Conservation (phyloP, 345 rosid species). For the Citrus mangshanensis region DNA sequence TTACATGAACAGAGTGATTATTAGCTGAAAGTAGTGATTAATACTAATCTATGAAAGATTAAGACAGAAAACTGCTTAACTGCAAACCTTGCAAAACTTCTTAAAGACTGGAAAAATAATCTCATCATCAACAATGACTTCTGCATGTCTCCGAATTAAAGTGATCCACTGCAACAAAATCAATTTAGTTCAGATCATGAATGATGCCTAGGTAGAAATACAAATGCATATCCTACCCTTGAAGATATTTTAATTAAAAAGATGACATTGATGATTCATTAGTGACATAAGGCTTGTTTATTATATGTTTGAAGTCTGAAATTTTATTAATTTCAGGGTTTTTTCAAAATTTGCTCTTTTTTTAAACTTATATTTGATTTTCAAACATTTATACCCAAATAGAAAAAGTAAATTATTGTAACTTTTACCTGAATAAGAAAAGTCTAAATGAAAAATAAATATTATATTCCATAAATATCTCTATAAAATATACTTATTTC, state of each 20-base stretch:
- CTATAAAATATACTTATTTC: no score
- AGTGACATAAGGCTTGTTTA: neutral
- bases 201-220: neutral
- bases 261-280: neutral
- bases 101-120: constrained; percentile 58
- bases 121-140: constrained; percentile 68
- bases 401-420: no score
- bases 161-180: constrained; percentile 68
- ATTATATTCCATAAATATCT: no score
- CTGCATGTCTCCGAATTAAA: constrained; percentile 71
- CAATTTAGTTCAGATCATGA: constrained; percentile 5
- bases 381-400: no score
- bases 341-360: no score
- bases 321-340: no score
- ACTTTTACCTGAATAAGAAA: no score
- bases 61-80: constrained; percentile 2
- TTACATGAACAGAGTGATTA: neutral
- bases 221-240: neutral
- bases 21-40: neutral
- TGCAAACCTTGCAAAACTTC: constrained; percentile 75
- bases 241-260: neutral
- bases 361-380: no score
- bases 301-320: no score
- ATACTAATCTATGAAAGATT: neutral
- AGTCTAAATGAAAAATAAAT: no score